Percentiles rank a stretch among this genome's conserved stretches.
These are phyloP conservation scores for Nakazawaea ambrosiae DNA, from an alignment of 805 yeast species.

Conservation along the genomic window DNA sequence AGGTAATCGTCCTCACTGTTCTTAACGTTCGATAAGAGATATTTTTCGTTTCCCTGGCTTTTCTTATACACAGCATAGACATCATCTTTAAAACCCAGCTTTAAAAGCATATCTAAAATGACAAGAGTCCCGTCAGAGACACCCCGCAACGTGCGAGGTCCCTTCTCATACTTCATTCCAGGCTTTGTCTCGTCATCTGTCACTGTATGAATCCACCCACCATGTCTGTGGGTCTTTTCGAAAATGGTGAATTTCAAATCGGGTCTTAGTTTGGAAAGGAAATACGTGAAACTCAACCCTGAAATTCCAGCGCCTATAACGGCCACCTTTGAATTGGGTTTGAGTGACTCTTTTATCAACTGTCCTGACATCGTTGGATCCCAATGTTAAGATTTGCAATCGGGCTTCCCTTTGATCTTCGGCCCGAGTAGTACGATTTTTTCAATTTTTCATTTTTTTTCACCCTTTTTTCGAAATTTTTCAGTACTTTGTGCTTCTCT, in stretches of 20 bases:
- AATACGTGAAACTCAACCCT: constrained; percentile 70
- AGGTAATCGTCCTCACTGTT: constrained; percentile 29
- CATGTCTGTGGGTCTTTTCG: constrained; percentile 50
- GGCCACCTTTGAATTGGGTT: constrained; percentile 42
- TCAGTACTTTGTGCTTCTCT: too few relatives aligned
- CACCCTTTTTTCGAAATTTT: too few relatives aligned
- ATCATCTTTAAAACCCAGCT: constrained; percentile 39
- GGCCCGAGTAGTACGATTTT: too few relatives aligned
- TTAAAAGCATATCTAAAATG: constrained; percentile 51
- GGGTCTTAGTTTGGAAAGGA: constrained; percentile 65
- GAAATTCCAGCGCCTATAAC: constrained; percentile 88
- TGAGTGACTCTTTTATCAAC: constrained; percentile 5
- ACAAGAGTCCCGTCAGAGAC: constrained; percentile 70
- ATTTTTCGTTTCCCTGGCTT: constrained; percentile 68
- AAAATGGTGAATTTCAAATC: constrained; percentile 59
- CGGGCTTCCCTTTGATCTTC: too few relatives aligned
- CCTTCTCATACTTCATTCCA: constrained; percentile 59
- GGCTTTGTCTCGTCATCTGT: constrained; percentile 19
- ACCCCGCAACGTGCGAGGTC: constrained; percentile 88
- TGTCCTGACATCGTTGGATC: too few relatives aligned
- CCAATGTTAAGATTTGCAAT: too few relatives aligned
- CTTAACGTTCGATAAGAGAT: constrained; percentile 35
- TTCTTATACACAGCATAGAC: constrained; percentile 51
- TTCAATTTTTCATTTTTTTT: too few relatives aligned
- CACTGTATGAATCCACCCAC: constrained; percentile 75